Conservation (phyloP, 306 rosid genomes). For the Corylus avellana region DNA sequence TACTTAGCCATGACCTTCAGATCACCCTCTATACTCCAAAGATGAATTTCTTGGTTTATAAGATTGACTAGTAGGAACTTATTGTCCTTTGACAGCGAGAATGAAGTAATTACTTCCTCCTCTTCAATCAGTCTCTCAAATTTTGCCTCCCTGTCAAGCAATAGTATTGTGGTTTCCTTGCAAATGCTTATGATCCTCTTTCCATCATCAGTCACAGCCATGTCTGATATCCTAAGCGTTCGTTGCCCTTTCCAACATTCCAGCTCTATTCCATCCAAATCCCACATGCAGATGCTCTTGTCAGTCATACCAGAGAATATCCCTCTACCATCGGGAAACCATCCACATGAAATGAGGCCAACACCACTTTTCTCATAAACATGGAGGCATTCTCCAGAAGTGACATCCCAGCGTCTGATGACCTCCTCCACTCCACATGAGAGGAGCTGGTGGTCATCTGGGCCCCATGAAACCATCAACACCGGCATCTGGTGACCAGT, state of each 20-base stretch:
- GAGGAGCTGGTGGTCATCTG: slow-evolving; percentile 77
- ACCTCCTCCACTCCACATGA: slow-evolving; percentile 95
- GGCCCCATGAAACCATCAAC: slow-evolving; percentile 89
- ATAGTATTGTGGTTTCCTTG: slow-evolving; percentile 57
- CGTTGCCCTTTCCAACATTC: slow-evolving; percentile 91
- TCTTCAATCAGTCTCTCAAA: slow-evolving; percentile 78
- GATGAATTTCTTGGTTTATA: slow-evolving; percentile 93
- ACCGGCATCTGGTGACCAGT: slow-evolving; percentile 82
- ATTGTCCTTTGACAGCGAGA: slow-evolving; percentile 75
- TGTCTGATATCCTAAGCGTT: slow-evolving; percentile 82
- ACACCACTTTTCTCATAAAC: slow-evolving; percentile 73
- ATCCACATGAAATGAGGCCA: slow-evolving; percentile 80
- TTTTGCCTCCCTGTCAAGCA: slow-evolving; percentile 79
- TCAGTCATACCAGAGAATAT: slow-evolving; percentile 80
- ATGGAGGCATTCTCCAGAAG: slow-evolving; percentile 81
- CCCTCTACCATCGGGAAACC: slow-evolving; percentile 88
- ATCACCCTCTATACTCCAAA: slow-evolving; percentile 81
- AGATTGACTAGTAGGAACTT: slow-evolving; percentile 80
- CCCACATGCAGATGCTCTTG: slow-evolving; percentile 97
- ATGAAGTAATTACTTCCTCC: slow-evolving; percentile 75
- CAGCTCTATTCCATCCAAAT: slow-evolving; percentile 87
- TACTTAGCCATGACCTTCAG: slow-evolving; percentile 67
- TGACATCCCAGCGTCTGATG: slow-evolving; percentile 87
- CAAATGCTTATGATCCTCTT: slow-evolving; percentile 75
- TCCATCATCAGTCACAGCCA: slow-evolving; percentile 77